Evolutionary conservation across 1,284 basidiomycete species (phyloP).

Genomic region (Trichosporon asahii): DNA sequence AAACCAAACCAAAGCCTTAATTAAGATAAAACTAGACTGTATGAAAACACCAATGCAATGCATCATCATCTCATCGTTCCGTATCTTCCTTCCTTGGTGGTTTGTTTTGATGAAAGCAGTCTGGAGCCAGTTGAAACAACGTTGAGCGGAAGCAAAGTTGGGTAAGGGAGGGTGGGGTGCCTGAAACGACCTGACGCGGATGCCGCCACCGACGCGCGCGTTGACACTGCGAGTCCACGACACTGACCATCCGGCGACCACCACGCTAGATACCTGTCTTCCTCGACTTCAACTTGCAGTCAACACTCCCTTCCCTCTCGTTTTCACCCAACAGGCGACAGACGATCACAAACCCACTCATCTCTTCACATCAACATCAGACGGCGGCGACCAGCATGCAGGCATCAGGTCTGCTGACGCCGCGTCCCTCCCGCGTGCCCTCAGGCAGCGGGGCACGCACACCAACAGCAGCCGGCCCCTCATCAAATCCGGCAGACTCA

Average conservation of each 20-base stretch:
- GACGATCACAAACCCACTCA: too few relatives aligned
- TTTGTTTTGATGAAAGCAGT: neutral
- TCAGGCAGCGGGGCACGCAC: neutral
- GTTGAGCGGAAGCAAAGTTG: neutral
- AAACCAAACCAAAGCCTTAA: neutral
- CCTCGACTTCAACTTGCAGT: too few relatives aligned
- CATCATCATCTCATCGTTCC: neutral
- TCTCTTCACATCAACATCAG: too few relatives aligned
- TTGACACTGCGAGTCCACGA: slow-evolving; percentile 1
- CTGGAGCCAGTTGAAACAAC: neutral
- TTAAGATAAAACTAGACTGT: slow-evolving; percentile 7
- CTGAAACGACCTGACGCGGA: neutral
- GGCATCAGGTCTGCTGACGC: neutral
- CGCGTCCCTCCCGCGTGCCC: neutral
- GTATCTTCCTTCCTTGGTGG: neutral
- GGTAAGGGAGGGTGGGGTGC: neutral
- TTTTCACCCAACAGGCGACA: too few relatives aligned
- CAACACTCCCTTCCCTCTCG: neutral
- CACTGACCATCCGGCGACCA: neutral
- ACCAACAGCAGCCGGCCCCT: neutral
- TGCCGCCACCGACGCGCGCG: slow-evolving; percentile 14
- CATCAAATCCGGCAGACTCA: neutral
- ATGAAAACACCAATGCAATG: slow-evolving; percentile 9
- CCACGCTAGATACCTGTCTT: too few relatives aligned
- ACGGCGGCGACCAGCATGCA: neutral